Evolutionary conservation across 305 asterid species (phyloP).

Genomic region (Fraxinus dipetala): DNA sequence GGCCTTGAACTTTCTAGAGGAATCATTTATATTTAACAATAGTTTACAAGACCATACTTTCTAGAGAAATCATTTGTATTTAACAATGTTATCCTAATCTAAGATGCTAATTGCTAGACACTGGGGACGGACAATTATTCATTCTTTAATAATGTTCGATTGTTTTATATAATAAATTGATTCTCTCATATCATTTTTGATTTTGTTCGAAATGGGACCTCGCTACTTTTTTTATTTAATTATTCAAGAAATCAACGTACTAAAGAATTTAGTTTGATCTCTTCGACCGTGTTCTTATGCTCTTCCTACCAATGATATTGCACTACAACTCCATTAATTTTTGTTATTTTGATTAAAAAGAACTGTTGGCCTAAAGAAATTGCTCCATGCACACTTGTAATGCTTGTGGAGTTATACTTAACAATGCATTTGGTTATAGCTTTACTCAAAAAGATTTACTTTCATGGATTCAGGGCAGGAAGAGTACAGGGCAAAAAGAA

Average conservation of each 20-base stretch:
- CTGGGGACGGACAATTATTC: neutral
- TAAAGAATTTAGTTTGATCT: no score
- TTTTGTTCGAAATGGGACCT: neutral
- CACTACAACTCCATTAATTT: neutral
- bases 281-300: neutral
- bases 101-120: neutral
- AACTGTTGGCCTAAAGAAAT: neutral
- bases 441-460: neutral
- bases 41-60: neutral
- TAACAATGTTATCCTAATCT: neutral
- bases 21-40: neutral
- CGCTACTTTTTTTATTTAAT: no score
- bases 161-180: neutral
- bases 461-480: slow-evolving; percentile 44
- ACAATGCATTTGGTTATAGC: neutral
- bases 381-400: neutral
- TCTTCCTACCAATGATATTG: neutral
- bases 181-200: neutral
- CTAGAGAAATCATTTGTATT: neutral
- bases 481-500: slow-evolving; percentile 58
- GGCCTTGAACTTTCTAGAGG: neutral
- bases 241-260: neutral
- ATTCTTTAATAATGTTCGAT: neutral
- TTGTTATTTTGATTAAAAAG: neutral
- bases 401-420: neutral